A percentile compares a stretch with the other conserved stretches of the same genome.
These are phyloP conservation scores for Cenchrus fungigraminus DNA, from an alignment of 176 grass and related monocot species.

Conservation along the genomic window DNA sequence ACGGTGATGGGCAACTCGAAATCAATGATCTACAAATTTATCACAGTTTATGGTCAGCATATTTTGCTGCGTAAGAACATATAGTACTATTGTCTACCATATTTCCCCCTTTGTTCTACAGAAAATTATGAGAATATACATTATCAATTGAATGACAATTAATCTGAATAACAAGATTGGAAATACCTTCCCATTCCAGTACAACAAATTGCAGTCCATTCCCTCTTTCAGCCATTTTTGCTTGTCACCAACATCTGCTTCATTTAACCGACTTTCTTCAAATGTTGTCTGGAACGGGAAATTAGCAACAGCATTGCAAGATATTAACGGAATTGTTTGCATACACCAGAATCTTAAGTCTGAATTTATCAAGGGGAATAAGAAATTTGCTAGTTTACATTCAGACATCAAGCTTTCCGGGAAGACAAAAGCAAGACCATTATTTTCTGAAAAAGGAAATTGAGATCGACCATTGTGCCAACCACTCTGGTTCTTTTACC, in stretches of 20 bases:
- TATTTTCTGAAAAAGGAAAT: not conserved
- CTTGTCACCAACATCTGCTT: constrained; percentile 79
- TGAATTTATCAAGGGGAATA: not conserved
- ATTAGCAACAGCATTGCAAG: constrained; percentile 29
- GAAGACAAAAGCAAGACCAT: constrained; percentile 12
- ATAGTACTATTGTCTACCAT: not conserved
- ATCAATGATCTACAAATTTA: constrained; percentile 76
- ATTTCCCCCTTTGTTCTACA: not conserved
- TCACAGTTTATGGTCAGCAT: constrained; percentile 13
- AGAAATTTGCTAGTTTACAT: constrained; percentile 9
- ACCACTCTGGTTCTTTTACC: not conserved
- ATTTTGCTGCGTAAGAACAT: constrained; percentile 17
- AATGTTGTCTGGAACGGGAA: constrained; percentile 52
- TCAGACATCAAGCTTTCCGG: constrained; percentile 11
- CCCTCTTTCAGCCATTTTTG: constrained; percentile 93
- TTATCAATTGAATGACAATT: not conserved
- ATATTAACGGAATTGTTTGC: not conserved
- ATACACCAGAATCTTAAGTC: constrained; percentile 13
- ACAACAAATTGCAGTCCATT: constrained; percentile 84
- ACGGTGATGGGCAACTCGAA: constrained; percentile 89
- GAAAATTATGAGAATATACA: not conserved
- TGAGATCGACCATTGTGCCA: not conserved
- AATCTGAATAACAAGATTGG: not conserved
- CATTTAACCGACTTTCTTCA: constrained; percentile 86
- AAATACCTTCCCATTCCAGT: constrained; percentile 93